Percentiles rank a stretch among this genome's conserved stretches.
These are phyloP conservation scores for Pleurotus pulmonarius DNA, from an alignment of 768 basidiomycete genomes.

Conservation along the genomic window DNA sequence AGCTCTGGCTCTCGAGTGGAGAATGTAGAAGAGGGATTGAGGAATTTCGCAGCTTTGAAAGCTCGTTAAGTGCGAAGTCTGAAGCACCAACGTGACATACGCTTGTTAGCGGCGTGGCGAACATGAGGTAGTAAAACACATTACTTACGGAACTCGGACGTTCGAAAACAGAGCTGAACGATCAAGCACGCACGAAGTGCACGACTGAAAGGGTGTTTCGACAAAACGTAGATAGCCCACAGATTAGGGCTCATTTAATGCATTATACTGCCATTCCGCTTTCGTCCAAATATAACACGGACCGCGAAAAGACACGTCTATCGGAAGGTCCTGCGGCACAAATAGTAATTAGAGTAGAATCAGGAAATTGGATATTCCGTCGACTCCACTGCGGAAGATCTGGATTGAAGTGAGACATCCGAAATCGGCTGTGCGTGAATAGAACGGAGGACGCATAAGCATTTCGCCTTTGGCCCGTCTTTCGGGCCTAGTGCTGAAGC, in stretches of 20 bases:
- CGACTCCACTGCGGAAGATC: conserved; percentile 4
- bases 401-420: neutral
- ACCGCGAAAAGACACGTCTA: neutral
- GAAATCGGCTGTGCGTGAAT: neutral
- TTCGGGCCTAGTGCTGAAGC: no score
- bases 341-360: conserved; percentile 6
- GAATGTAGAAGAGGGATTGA: neutral
- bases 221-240: neutral
- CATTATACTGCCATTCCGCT: neutral
- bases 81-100: conserved; percentile 13
- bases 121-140: conserved; percentile 14
- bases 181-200: conserved; percentile 4
- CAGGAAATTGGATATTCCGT: conserved; percentile 5
- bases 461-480: neutral
- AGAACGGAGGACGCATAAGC: neutral
- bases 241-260: neutral
- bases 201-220: conserved; percentile 1
- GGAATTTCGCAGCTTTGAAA: neutral
- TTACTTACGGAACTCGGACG: conserved; percentile 7
- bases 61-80: neutral
- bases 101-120: conserved; percentile 12
- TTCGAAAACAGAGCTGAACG: conserved; percentile 1
- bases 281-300: conserved; percentile 1
- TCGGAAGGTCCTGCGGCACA: conserved; percentile 2
- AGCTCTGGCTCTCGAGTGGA: neutral